Evolutionary conservation across 768 basidiomycete species (phyloP).

Genomic region (Gyrodon lividus): DNA sequence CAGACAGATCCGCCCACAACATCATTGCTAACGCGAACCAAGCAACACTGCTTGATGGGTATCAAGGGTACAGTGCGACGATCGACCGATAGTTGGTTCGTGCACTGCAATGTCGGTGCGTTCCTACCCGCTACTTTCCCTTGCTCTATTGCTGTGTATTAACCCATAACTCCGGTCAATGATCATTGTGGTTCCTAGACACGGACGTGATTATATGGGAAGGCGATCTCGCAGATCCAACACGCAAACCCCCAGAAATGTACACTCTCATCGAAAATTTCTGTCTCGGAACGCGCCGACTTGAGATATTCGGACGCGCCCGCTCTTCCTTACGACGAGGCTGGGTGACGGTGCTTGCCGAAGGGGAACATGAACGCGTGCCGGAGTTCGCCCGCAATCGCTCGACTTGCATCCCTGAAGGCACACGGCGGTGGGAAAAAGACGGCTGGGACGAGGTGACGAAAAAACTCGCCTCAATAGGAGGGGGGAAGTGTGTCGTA

Average conservation of each 20-base stretch:
- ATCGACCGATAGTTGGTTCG: slow-evolving; percentile 94
- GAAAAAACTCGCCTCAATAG: slow-evolving; percentile 46
- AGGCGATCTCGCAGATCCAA: slow-evolving; percentile 82
- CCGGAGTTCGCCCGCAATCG: slow-evolving; percentile 35
- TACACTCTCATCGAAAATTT: slow-evolving; percentile 97
- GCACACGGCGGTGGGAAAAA: slow-evolving; percentile 51
- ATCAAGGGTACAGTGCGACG: slow-evolving; percentile 95
- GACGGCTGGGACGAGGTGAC: slow-evolving; percentile 66
- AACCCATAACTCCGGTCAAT: slow-evolving; percentile 3
- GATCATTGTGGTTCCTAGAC: slow-evolving; percentile 45
- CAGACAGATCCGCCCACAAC: slow-evolving; percentile 86
- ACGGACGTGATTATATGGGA: slow-evolving; percentile 98
- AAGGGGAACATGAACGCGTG: slow-evolving; percentile 57
- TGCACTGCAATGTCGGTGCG: slow-evolving; percentile 96
- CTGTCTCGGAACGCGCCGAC: slow-evolving; percentile 87
- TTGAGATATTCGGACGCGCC: slow-evolving; percentile 82
- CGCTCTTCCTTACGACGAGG: slow-evolving; percentile 74
- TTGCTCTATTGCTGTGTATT: not conserved
- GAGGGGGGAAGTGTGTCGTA: slow-evolving; percentile 59
- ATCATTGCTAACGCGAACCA: slow-evolving; percentile 82
- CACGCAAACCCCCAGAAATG: slow-evolving; percentile 90
- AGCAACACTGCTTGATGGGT: slow-evolving; percentile 96
- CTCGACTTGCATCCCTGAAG: slow-evolving; percentile 25
- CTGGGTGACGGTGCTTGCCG: slow-evolving; percentile 85
- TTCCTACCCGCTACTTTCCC: not conserved